Base-by-base conservation (phyloP, 2,329 filamentous ascomycete genomes). In the Albifimbria verrucaria region DNA sequence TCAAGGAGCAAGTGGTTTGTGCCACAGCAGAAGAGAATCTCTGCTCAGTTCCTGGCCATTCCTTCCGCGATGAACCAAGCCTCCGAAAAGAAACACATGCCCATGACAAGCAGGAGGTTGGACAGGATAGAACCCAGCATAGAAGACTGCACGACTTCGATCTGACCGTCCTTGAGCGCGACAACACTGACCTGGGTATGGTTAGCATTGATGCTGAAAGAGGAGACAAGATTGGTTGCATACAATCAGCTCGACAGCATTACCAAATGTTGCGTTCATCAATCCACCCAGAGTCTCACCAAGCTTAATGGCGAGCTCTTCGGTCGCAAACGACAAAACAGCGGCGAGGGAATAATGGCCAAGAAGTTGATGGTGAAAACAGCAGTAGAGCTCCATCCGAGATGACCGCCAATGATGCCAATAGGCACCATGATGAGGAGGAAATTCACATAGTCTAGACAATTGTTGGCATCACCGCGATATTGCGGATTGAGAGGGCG, bases 101-200 rank as follows among this genome's bases (percentile, higher is more conserved):
- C 88, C 67, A 92, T 81, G 46, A 92, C 93, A 21, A 97, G 83
- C 7, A 97, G 81, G 59, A 97, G 87, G 72, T 97, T 97, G 59
- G 93, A 97, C 39, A 97, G 79, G 62, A 97, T 96, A 65, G 90
- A 95, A 47, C 94, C 93, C 28, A 97, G 85, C 92, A 97, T 97
- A 58, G 91, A 96, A 20, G 93, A 89, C 74, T 97, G 94, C n/a
- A 97, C 93, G 59, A 97, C 92, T 63, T 93, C 87, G 66, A 97
- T 95, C 73, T 97, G 89, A 57, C 86, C 85, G 62, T 94, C 85
- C 59, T 79, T 84, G 45, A 99, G 81, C 18, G 94, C 94, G 58
- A 97, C 88, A 62, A 97, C 93, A 69, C 90, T 96, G 67, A 96
- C 90, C 89, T 93, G 66, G 18, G 17, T 17, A 24, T 44, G 26